Evolutionary conservation across 257 asterid species (phyloP), one percentile per base, ranked within the genome.

Genomic region (Fraxinus americana): DNA sequence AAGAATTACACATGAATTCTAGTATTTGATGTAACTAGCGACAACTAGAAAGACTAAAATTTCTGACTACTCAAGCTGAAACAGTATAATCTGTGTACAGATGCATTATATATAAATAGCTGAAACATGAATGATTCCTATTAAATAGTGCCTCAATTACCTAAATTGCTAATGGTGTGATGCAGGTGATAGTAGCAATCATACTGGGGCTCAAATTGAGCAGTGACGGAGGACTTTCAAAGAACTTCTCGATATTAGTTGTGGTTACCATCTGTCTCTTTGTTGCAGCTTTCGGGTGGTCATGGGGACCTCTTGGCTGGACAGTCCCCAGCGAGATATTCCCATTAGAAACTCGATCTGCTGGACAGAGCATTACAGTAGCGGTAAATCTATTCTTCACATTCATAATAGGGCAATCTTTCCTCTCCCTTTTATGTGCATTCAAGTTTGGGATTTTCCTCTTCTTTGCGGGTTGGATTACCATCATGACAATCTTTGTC

Each of bases 271-370:
- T 91, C 82, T 93, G 97, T 85, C 86, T 91, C 66, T 91, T 93
- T 38, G 97, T 93, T 3, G 77, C 81, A 30, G 97, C 96, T 3
- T 93, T 91, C 78, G 98, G 98, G 76, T 90, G 94, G 90, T 83
- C 89, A 17, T 85, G 89, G 89, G 89, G 87, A 0, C 87, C 87
- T 1, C 82, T 85, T 1, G 87, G 89, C 1, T 85, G 87, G 89
- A 85, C 89, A 0, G 80, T 85, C 10, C 89, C 87, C 0, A 85
- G 89, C 50, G 89, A 85, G 41, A 80, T 83, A 9, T 85, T 85
- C 69, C 85, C 87, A 11, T 32, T 85, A 27, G 81, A 85, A 70
- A 82, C 70, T 0, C 83, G 89, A 29, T 85, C 87, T 17, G 89
- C 98, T 1, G 98, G 98, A 21, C 89, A 2, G 82, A 83, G 89